Evolutionary conservation across 305 asterid species (phyloP), one percentile per base, ranked within the genome.

Genomic region (Fraxinus angustifolia): DNA sequence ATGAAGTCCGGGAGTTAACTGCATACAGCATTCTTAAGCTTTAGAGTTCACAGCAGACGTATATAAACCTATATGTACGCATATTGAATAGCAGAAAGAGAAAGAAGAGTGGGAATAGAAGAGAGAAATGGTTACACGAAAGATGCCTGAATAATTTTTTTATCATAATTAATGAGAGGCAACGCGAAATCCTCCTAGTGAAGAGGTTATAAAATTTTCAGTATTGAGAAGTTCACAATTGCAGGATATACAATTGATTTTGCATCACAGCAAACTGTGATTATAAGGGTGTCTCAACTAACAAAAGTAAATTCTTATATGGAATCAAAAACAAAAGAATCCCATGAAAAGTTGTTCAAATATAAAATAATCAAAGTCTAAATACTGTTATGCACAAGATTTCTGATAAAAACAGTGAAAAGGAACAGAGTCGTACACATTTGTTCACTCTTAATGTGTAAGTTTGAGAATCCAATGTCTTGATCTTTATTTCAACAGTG

Each of bases 401-500:
- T 33, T 38, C 58, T 78, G 40, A 36, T 21, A 71, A 2, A 78
- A 78, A 83, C 50, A 6, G 76, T 26, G 53, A 82, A 78, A 77
- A 81, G 84, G 58, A 77, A 65, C 68, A 73, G 28, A 78, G 78
- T 81, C 76, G 82, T 92, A 93, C 99, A 68, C 91, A 89, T 92
- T 95, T 93, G 85, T 93, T 94, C 77, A 95, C 99, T 75, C 89
- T 93, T 88, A 95, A 60, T 26, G 94, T 91, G 87, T 87, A 92
- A 35, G 93, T 93, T 84, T 86, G 96, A 79, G 97, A 95, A 87
- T 95, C 98, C 91, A 95, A 85, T 12, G 93, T 95, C 93, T 95
- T 95, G 90, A 95, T 93, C 91, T 95, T 95, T 78, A 95, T 95
- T 92, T 93, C 97, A 84, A 95, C 97, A 33, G 97, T 90, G 84